Evolutionary conservation across 345 rosid genomes (phyloP).

Genomic region (Arabis alpina): DNA sequence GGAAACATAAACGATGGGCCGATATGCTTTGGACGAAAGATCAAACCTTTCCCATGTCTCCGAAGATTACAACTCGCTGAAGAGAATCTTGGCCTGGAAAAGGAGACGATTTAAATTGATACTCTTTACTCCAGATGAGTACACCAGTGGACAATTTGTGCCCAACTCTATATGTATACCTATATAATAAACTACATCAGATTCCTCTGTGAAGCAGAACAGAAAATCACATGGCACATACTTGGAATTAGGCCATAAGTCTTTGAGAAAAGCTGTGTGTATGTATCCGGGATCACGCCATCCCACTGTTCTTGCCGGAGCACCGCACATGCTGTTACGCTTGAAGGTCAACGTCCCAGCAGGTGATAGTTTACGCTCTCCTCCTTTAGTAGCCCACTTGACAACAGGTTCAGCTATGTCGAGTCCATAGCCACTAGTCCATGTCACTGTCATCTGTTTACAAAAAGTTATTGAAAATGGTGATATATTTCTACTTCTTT

Average conservation of each 20-base stretch:
- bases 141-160: constrained; percentile 56
- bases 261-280: constrained; percentile 74
- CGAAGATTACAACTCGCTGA: constrained; percentile 69
- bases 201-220: not conserved
- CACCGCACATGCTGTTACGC: constrained; percentile 64
- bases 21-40: constrained; percentile 20
- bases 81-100: constrained; percentile 71
- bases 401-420: constrained; percentile 64
- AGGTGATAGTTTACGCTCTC: constrained; percentile 47
- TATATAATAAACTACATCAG: constrained; percentile 4
- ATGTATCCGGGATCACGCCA: constrained; percentile 88
- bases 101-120: constrained; percentile 69
- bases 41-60: constrained; percentile 89
- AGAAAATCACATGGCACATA: constrained; percentile 24
- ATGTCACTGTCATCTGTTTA: constrained; percentile 73
- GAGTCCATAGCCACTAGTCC: constrained; percentile 77
- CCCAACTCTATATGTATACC: constrained; percentile 68
- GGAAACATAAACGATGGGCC: too few relatives aligned
- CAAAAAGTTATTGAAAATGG: too few relatives aligned
- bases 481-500: too few relatives aligned
- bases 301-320: constrained; percentile 74
- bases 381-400: constrained; percentile 66
- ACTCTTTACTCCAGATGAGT: constrained; percentile 63
- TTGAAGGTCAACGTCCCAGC: constrained; percentile 69
- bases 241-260: constrained; percentile 64